A percentile compares a stretch with the other conserved stretches of the same genome.
phyloP scores from a whole-genome alignment of 495 filamentous ascomycete genomes.

The Coniosporium apollinis region DNA sequence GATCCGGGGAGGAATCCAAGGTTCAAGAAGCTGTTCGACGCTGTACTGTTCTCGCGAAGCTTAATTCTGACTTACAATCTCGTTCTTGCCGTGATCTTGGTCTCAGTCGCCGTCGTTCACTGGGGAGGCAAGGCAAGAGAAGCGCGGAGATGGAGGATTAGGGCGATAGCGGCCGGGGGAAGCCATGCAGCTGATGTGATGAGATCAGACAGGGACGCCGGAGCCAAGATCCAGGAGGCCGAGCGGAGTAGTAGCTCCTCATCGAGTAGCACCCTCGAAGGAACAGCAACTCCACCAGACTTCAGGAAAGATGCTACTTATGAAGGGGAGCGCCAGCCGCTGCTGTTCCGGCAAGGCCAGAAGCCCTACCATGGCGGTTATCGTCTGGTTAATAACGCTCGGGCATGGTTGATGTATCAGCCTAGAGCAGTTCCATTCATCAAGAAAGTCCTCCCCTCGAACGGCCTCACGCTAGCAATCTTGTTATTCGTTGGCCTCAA shows the following conservation, averaged over 20 bases:
- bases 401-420: slow-evolving; percentile 32
- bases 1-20: neutral
- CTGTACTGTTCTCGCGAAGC: slow-evolving; percentile 11
- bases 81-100: slow-evolving; percentile 11
- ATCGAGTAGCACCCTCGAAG: slow-evolving; percentile 17
- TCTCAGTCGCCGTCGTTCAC: slow-evolving; percentile 12
- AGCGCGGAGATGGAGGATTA: slow-evolving; percentile 3
- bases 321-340: slow-evolving; percentile 10
- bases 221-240: neutral
- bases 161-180: neutral
- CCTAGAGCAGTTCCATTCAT: slow-evolving; percentile 35
- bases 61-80: slow-evolving; percentile 16
- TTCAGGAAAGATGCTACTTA: slow-evolving; percentile 1
- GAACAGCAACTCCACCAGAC: slow-evolving; percentile 11
- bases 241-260: slow-evolving; percentile 7
- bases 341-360: slow-evolving; percentile 4
- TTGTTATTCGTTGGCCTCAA: slow-evolving; percentile 34
- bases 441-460: slow-evolving; percentile 37
- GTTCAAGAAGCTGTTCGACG: slow-evolving; percentile 8
- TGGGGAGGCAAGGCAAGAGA: slow-evolving; percentile 7
- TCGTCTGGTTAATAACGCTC: slow-evolving; percentile 4
- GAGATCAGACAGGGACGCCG: neutral
- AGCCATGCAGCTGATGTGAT: neutral
- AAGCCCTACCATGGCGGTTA: neutral
- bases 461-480: slow-evolving; percentile 33